A percentile compares a stretch with the other conserved stretches of the same genome.
Evolutionary conservation across 2,329 filamentous ascomycete genomes (phyloP).

Genomic region (Ampelomyces quisqualis): DNA sequence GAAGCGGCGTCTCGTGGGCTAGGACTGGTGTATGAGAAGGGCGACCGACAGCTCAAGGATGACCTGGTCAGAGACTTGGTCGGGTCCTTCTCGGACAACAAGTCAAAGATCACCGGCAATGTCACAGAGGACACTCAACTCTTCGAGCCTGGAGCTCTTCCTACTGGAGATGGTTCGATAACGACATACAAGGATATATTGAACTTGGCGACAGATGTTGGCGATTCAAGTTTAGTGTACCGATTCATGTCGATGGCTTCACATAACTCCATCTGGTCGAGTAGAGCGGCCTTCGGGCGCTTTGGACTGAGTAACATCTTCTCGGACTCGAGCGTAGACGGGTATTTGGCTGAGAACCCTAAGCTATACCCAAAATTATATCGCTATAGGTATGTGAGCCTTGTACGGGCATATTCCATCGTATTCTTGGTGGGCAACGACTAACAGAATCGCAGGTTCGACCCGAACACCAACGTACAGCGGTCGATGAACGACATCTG

Average conservation of each 20-base stretch:
- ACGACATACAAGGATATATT: conserved; percentile 99
- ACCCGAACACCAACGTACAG: conserved; percentile 90
- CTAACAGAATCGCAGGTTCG: conserved; percentile 58
- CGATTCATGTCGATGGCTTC: conserved; percentile 97
- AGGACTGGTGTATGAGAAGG: conserved; percentile 90
- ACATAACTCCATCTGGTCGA: conserved; percentile 95
- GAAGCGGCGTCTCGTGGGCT: conserved; percentile 91
- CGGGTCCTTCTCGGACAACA: conserved; percentile 77
- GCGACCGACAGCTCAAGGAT: conserved; percentile 75
- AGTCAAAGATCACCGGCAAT: conserved; percentile 68
- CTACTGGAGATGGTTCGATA: conserved; percentile 85
- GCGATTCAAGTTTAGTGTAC: conserved; percentile 94
- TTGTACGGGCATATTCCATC: not conserved
- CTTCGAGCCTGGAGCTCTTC: conserved; percentile 86
- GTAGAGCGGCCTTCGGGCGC: conserved; percentile 90
- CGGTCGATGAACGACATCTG: conserved; percentile 97
- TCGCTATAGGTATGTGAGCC: conserved; percentile 68
- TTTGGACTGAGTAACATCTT: conserved; percentile 92
- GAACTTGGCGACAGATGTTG: conserved; percentile 90
- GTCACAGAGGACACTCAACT: conserved; percentile 89
- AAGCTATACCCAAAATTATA: conserved; percentile 95
- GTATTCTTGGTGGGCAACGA: not conserved
- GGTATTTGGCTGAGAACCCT: conserved; percentile 74
- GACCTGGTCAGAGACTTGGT: conserved; percentile 86
- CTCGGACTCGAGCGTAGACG: conserved; percentile 72